Evolutionary conservation across 306 rosid species (phyloP).

Genomic region (Pterocarpus santalinus): DNA sequence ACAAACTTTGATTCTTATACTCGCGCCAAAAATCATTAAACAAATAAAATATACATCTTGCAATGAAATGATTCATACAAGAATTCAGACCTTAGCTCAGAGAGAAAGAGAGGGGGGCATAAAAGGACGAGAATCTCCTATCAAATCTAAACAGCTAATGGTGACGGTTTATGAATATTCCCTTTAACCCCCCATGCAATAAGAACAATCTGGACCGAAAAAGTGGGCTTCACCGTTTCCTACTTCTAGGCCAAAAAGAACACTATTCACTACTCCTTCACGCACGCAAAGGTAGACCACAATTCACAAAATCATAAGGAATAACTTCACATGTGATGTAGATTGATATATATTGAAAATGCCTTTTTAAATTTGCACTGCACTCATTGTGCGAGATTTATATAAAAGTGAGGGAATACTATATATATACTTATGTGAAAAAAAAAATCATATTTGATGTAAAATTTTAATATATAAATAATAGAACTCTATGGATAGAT

Average conservation of each 20-base stretch:
- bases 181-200: slow-evolving; percentile 47
- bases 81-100: slow-evolving; percentile 13
- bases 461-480: no score
- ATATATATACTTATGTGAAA: no score
- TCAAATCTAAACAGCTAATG: slow-evolving; percentile 45
- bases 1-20: slow-evolving; percentile 13
- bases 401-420: no score
- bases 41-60: slow-evolving; percentile 10
- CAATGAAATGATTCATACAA: slow-evolving; percentile 39
- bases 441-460: no score
- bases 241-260: slow-evolving; percentile 40
- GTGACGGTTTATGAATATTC: slow-evolving; percentile 46
- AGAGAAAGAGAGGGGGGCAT: not conserved
- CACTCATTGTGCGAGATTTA: no score
- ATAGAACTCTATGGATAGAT: no score
- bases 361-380: no score
- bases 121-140: slow-evolving; percentile 45
- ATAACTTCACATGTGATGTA: no score
- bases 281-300: slow-evolving; percentile 37
- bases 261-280: not conserved
- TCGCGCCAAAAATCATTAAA: slow-evolving; percentile 19
- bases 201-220: slow-evolving; percentile 45
- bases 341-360: no score
- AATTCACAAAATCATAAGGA: slow-evolving; percentile 11
- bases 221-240: slow-evolving; percentile 46